Percentiles rank a stretch among this genome's conserved stretches.
phyloP scores from a whole-genome alignment of 345 rosid genomes.

The Arabidopsis thaliana region DNA sequence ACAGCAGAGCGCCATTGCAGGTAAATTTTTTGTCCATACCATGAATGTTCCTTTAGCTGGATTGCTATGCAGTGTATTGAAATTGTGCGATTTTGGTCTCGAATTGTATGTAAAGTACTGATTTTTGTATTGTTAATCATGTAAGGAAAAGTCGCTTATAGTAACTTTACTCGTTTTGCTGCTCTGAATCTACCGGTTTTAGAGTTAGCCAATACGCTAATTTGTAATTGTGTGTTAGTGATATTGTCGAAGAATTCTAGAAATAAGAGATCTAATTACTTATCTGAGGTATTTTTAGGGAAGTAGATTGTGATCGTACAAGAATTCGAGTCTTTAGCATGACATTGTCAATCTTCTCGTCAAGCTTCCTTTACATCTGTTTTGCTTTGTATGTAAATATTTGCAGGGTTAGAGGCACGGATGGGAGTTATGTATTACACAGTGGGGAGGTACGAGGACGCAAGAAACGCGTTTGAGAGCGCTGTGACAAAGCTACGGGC shows the following conservation, averaged over 20 bases:
- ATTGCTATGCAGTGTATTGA: background rate
- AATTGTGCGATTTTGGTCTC: background rate
- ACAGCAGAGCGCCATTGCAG: constrained; percentile 91
- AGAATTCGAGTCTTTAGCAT: constrained; percentile 9
- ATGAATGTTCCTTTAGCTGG: background rate
- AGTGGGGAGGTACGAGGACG: constrained; percentile 86
- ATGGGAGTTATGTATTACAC: constrained; percentile 99
- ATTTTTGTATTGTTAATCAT: background rate
- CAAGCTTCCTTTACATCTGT: constrained; percentile 3
- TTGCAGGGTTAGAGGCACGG: constrained; percentile 85
- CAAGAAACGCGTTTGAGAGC: constrained; percentile 84
- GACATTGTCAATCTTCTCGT: background rate
- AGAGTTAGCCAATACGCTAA: background rate
- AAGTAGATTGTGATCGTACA: constrained; percentile 1
- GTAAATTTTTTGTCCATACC: background rate
- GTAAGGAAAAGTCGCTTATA: background rate
- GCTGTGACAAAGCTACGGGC: constrained; percentile 84
- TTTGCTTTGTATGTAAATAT: constrained; percentile 11
- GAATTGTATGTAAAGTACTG: background rate
- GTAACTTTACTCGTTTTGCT: background rate
- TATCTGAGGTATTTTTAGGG: background rate
- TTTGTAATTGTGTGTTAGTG: too few relatives aligned
- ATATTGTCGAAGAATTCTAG: constrained; percentile 5
- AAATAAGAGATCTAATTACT: background rate
- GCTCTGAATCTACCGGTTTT: background rate